Percentiles rank a stretch among this genome's conserved stretches.
phyloP scores from a whole-genome alignment of 1,284 basidiomycete species.

The Apiotrichum siamense region DNA sequence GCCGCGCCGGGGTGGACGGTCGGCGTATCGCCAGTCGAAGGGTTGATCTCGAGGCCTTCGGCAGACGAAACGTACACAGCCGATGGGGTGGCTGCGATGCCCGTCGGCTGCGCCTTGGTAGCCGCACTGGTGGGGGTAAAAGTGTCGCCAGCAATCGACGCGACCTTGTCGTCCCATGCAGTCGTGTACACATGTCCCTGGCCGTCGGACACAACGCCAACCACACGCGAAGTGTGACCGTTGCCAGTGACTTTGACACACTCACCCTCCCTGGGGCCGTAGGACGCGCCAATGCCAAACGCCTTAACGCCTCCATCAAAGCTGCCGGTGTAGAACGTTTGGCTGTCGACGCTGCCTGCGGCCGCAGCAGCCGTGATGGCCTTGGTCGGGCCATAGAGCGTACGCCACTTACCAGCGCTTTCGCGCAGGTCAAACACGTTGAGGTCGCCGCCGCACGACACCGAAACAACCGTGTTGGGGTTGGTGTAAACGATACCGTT shows the following conservation, averaged over 20 bases:
- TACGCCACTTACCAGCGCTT: constrained; percentile 53
- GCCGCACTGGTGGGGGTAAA: constrained; percentile 52
- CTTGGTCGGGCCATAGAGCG: constrained; percentile 70
- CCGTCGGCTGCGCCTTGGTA: constrained; percentile 64
- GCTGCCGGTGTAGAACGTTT: constrained; percentile 72
- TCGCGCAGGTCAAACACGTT: constrained; percentile 75
- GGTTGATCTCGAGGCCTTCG: constrained; percentile 57
- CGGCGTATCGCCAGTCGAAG: constrained; percentile 18
- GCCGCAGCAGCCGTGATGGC: constrained; percentile 63
- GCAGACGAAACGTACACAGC: constrained; percentile 69
- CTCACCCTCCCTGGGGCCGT: constrained; percentile 43
- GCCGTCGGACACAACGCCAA: constrained; percentile 54
- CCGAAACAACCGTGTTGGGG: constrained; percentile 67
- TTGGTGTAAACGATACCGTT: constrained; percentile 80
- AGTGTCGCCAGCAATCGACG: constrained; percentile 53
- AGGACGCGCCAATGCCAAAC: constrained; percentile 46
- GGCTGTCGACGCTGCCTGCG: constrained; percentile 24
- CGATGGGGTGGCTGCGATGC: constrained; percentile 56
- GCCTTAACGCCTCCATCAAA: constrained; percentile 74
- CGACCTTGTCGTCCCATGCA: constrained; percentile 68
- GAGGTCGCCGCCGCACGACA: constrained; percentile 77
- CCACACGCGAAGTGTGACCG: constrained; percentile 66
- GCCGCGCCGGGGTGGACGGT: constrained; percentile 13
- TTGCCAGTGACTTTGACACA: constrained; percentile 57
- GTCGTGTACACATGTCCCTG: constrained; percentile 58